Evolutionary conservation across 1,139 yeast species (phyloP).

Genomic region (Saccharomyces hybrid): DNA sequence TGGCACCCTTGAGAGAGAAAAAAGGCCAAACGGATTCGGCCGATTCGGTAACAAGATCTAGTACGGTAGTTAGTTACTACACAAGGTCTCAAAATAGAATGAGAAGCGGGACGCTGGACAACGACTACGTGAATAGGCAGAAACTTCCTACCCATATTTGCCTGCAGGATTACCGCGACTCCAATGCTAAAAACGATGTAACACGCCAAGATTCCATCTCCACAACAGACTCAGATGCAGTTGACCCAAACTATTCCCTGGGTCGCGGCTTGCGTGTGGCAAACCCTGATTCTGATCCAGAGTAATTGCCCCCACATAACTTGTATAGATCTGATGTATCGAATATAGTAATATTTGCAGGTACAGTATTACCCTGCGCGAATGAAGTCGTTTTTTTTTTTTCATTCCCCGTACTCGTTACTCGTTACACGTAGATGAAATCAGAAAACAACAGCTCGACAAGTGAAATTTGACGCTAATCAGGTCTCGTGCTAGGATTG

Average conservation of each 20-base stretch:
- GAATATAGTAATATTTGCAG: no score
- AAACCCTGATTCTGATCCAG: conserved; percentile 15
- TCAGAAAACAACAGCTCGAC: conserved; percentile 1
- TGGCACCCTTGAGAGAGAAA: conserved; percentile 30
- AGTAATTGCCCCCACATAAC: background rate
- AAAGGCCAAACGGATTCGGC: conserved; percentile 5
- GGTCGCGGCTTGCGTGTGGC: conserved; percentile 24
- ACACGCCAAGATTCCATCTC: background rate
- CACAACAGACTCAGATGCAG: conserved; percentile 7
- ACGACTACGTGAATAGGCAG: conserved; percentile 14
- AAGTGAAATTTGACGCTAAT: background rate
- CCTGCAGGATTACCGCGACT: conserved; percentile 12
- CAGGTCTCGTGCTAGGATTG: background rate
- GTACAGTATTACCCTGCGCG: background rate
- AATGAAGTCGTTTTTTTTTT: background rate
- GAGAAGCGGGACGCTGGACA: conserved; percentile 23
- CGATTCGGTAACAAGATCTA: conserved; percentile 18
- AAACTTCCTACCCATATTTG: conserved; percentile 17
- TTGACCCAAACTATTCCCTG: conserved; percentile 8
- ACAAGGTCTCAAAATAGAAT: conserved; percentile 25
- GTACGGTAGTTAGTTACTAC: conserved; percentile 29
- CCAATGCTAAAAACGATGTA: conserved; percentile 2
- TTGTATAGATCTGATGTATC: no score
- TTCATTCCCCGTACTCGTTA: background rate
- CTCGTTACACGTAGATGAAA: background rate